Percentiles rank a stretch among this genome's conserved stretches.
Evolutionary conservation across 208 protist genomes (phyloP).

Genomic region (Trypanosoma cruzi): DNA sequence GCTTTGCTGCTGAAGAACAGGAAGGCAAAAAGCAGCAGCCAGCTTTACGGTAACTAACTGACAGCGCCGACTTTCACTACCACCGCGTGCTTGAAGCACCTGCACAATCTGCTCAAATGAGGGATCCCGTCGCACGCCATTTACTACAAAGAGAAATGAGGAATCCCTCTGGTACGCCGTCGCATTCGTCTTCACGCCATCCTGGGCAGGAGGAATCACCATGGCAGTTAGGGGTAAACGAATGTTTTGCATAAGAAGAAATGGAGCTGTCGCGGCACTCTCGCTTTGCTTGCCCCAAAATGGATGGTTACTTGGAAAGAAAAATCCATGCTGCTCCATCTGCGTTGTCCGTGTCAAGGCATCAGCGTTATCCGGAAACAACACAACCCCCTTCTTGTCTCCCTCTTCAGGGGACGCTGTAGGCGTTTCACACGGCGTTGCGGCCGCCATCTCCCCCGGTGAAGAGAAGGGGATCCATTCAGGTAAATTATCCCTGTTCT

Average conservation of each 20-base stretch:
- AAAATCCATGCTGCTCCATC: constrained; percentile 29
- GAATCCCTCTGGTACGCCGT: background rate
- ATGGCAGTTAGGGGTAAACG: constrained; percentile 10
- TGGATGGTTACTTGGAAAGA: background rate
- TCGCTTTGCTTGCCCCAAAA: constrained; percentile 1
- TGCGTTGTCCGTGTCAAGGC: constrained; percentile 7
- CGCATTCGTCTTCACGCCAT: background rate
- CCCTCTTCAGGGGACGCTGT: background rate
- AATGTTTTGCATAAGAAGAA: constrained; percentile 14
- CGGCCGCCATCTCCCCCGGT: background rate
- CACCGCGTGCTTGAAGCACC: constrained; percentile 7
- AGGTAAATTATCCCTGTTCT: constrained; percentile 2
- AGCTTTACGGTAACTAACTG: background rate
- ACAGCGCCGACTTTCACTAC: background rate
- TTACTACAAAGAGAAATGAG: constrained; percentile 1
- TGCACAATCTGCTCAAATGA: constrained; percentile 17
- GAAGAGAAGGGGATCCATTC: background rate
- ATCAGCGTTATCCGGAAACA: constrained; percentile 2
- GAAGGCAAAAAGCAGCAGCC: constrained; percentile 10
- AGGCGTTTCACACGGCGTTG: background rate
- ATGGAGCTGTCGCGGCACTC: background rate
- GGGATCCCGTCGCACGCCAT: constrained; percentile 19
- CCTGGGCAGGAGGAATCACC: background rate
- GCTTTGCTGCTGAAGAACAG: constrained; percentile 5
- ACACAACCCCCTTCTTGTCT: background rate